Conservation (phyloP, 2,329 filamentous ascomycete genomes). For the Myriosclerotinia curreyana region DNA sequence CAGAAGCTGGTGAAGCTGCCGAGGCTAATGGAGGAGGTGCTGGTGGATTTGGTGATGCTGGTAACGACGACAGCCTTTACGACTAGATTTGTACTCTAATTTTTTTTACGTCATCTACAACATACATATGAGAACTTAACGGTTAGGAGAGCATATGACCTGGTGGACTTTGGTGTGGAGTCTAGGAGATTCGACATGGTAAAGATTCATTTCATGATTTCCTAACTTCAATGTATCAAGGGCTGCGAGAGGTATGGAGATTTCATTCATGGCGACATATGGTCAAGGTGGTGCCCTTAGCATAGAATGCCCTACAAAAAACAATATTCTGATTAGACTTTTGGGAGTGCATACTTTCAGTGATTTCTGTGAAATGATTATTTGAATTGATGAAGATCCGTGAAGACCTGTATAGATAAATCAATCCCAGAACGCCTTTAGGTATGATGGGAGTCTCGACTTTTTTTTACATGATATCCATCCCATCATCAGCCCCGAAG, state of each 20-base stretch:
- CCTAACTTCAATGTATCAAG: slow-evolving; percentile 8
- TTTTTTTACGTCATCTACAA: slow-evolving; percentile 26
- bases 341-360: not conserved
- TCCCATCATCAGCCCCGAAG: not conserved
- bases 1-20: slow-evolving; percentile 59
- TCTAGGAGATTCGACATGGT: slow-evolving; percentile 22
- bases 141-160: slow-evolving; percentile 21
- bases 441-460: not conserved
- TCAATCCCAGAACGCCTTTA: not conserved
- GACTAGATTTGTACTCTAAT: slow-evolving; percentile 60
- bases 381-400: not conserved
- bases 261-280: slow-evolving; percentile 11
- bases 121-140: slow-evolving; percentile 27
- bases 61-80: slow-evolving; percentile 95
- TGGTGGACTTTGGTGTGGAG: slow-evolving; percentile 26
- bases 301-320: slow-evolving; percentile 26
- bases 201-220: slow-evolving; percentile 5
- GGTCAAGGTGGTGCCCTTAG: slow-evolving; percentile 18
- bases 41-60: slow-evolving; percentile 75
- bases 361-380: not conserved
- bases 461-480: not conserved
- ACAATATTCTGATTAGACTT: not conserved
- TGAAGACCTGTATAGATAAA: not conserved
- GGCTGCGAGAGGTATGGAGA: slow-evolving; percentile 10
- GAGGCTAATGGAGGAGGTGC: slow-evolving; percentile 47